These are phyloP conservation scores for Amylostereum chailletii DNA, from an alignment of 1,284 basidiomycete species.

Conservation along the genomic window DNA sequence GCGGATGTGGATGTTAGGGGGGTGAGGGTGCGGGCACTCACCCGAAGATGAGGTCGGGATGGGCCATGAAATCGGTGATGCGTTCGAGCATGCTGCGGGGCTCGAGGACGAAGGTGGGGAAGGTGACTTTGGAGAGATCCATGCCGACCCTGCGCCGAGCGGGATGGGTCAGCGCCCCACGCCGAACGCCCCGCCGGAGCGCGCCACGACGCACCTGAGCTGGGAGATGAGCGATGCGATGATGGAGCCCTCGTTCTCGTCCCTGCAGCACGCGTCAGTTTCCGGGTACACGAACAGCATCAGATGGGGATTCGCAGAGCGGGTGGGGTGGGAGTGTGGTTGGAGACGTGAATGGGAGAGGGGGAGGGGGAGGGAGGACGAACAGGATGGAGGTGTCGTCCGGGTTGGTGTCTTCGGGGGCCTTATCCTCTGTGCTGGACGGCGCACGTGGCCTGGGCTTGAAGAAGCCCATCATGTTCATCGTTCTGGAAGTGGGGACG, in stretches of 20 bases:
- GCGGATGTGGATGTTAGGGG: conserved; percentile 13
- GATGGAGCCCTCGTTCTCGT: conserved; percentile 77
- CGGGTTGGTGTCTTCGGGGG: conserved; percentile 69
- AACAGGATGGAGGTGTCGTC: conserved; percentile 81
- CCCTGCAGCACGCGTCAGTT: conserved; percentile 29
- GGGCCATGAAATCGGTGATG: conserved; percentile 98
- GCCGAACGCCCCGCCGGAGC: background rate
- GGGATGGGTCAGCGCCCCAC: background rate
- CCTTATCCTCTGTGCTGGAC: conserved; percentile 51
- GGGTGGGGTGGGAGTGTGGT: conserved; percentile 13
- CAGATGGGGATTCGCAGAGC: conserved; percentile 16
- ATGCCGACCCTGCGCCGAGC: conserved; percentile 70
- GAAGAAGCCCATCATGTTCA: conserved; percentile 68
- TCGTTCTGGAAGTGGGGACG: background rate
- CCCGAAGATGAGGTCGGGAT: conserved; percentile 97
- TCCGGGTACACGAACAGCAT: conserved; percentile 10
- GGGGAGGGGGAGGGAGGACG: conserved; percentile 27
- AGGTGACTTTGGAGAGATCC: conserved; percentile 92
- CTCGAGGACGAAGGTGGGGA: conserved; percentile 92
- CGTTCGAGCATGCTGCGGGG: conserved; percentile 91
- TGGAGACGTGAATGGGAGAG: conserved; percentile 16
- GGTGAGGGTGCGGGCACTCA: conserved; percentile 30
- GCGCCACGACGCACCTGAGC: conserved; percentile 47
- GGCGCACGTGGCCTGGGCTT: conserved; percentile 46
- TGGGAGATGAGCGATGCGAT: conserved; percentile 77